These are phyloP conservation scores for Musa acuminata DNA, from an alignment of 176 grass and related monocot species.

Conservation along the genomic window DNA sequence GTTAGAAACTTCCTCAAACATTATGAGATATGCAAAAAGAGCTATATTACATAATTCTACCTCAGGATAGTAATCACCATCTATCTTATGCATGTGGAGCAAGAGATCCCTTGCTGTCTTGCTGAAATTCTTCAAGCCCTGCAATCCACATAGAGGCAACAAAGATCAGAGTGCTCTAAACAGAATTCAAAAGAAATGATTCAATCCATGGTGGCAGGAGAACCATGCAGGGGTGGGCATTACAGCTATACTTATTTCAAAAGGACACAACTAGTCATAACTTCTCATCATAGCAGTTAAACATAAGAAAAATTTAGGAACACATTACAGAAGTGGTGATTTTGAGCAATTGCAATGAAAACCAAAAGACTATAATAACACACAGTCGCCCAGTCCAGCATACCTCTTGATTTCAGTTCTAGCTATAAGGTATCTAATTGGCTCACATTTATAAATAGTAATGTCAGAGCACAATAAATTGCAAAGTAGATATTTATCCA, in stretches of 20 bases:
- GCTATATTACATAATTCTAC: neutral
- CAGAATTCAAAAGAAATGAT: neutral
- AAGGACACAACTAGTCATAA: too few species aligned
- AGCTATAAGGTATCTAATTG: neutral
- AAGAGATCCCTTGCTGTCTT: constrained; percentile 83
- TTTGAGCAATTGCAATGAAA: neutral
- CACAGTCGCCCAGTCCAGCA: neutral
- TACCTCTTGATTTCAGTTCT: neutral
- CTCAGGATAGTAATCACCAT: constrained; percentile 82
- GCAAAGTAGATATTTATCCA: neutral
- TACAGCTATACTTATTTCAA: too few species aligned
- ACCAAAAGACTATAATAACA: neutral
- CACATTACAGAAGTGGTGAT: neutral
- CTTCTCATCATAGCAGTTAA: neutral
- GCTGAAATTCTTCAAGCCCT: constrained; percentile 98
- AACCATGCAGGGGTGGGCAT: neutral
- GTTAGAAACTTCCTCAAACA: neutral
- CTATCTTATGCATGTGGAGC: constrained; percentile 79
- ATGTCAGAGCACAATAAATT: neutral
- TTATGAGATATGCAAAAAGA: neutral
- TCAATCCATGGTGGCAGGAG: neutral
- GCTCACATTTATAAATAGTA: neutral
- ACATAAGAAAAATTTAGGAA: neutral
- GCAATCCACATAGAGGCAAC: constrained; percentile 9
- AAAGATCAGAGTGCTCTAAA: neutral